phyloP scores from a whole-genome alignment of 2,329 filamentous ascomycete genomes.

The Aureobasidium sp. region DNA sequence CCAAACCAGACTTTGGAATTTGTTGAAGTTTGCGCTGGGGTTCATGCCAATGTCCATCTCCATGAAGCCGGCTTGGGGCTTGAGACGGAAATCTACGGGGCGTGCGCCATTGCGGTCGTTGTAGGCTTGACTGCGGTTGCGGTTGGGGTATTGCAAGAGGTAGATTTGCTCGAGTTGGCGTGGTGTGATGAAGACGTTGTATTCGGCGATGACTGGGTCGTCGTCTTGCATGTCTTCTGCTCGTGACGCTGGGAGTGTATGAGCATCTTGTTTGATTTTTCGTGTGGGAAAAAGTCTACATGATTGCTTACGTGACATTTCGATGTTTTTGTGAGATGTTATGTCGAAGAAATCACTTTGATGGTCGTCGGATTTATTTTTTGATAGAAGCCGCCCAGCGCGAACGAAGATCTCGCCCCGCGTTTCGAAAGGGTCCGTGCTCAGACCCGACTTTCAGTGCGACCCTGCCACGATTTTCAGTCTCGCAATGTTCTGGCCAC shows the following conservation, averaged over 20 bases:
- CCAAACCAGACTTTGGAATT: slow-evolving; percentile 73
- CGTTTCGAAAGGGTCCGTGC: neutral
- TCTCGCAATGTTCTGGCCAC: too few species aligned
- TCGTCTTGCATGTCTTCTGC: slow-evolving; percentile 26
- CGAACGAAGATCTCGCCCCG: neutral
- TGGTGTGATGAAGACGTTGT: slow-evolving; percentile 82
- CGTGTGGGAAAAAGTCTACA: neutral
- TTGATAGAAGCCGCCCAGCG: slow-evolving; percentile 2
- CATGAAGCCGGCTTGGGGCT: slow-evolving; percentile 72
- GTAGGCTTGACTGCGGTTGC: slow-evolving; percentile 57
- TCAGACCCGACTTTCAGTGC: too few species aligned
- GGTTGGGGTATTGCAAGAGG: slow-evolving; percentile 85
- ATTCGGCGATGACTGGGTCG: slow-evolving; percentile 49
- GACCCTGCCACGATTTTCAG: neutral
- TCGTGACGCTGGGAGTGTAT: neutral
- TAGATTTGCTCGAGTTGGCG: slow-evolving; percentile 54
- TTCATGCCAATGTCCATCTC: slow-evolving; percentile 87
- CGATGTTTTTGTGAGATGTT: slow-evolving; percentile 14
- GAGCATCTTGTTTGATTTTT: neutral
- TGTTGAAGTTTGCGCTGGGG: slow-evolving; percentile 69
- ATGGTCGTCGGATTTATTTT: slow-evolving; percentile 13
- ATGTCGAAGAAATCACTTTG: neutral
- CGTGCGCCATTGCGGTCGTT: slow-evolving; percentile 48
- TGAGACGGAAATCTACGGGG: slow-evolving; percentile 72
- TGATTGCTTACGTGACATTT: slow-evolving; percentile 20